Percentiles rank a stretch among this genome's conserved stretches.
Conservation (phyloP, 108 stramenopile genomes). For the Epipyxis sp. region DNA sequence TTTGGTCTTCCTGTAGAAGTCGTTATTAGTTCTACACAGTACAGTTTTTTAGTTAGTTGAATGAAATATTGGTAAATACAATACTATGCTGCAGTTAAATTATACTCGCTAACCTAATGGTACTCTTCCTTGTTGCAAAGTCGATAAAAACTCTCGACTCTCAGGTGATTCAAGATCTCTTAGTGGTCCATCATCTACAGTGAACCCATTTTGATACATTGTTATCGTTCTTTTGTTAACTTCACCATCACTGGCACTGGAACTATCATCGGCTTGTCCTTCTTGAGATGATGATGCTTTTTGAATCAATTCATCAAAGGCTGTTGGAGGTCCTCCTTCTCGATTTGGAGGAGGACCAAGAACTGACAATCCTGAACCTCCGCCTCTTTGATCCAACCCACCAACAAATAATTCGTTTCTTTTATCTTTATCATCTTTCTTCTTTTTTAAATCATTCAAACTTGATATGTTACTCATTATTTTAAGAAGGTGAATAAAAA, state of each 20-base stretch:
- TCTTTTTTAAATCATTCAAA: slow-evolving; percentile 16
- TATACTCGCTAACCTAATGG: slow-evolving; percentile 49
- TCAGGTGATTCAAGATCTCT: slow-evolving; percentile 76
- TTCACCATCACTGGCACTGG: background rate
- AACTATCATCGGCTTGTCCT: background rate
- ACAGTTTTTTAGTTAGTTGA: slow-evolving; percentile 65
- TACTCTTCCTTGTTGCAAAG: slow-evolving; percentile 69
- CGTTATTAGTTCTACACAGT: slow-evolving; percentile 32
- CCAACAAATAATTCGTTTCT: slow-evolving; percentile 21
- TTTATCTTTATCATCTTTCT: slow-evolving; percentile 23
- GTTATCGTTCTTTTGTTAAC: slow-evolving; percentile 49
- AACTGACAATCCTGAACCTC: slow-evolving; percentile 10
- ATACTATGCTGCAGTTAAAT: too few species aligned
- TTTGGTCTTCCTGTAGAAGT: background rate
- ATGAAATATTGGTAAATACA: slow-evolving; percentile 63
- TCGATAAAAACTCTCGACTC: slow-evolving; percentile 76
- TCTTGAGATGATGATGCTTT: background rate
- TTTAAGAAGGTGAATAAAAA: too few species aligned
- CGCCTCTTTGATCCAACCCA: slow-evolving; percentile 14
- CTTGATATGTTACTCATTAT: background rate
- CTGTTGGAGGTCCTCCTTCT: background rate
- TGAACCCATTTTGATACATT: slow-evolving; percentile 89
- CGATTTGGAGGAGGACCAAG: slow-evolving; percentile 23
- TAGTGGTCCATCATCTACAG: slow-evolving; percentile 86
- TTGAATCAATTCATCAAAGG: background rate